A percentile compares a stretch with the other conserved stretches of the same genome.
Evolutionary conservation across 495 filamentous ascomycete genomes (phyloP).

Genomic region (Xylaria castorea): DNA sequence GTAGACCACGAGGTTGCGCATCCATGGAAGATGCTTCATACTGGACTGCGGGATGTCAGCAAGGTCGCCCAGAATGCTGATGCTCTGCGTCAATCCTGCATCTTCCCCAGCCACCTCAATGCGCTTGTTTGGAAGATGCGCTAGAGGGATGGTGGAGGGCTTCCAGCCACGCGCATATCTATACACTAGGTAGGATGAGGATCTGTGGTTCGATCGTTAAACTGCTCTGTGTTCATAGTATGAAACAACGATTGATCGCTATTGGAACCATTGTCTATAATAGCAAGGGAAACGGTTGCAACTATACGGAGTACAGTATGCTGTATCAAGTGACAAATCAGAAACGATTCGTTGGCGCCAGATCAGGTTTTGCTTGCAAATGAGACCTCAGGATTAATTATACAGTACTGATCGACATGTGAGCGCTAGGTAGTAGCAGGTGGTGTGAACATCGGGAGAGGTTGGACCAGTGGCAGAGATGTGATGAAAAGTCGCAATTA

Average conservation of each 20-base stretch:
- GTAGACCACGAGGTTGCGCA: constrained; percentile 39
- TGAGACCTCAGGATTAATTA: not conserved
- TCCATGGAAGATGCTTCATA: constrained; percentile 38
- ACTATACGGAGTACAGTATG: too few relatives aligned
- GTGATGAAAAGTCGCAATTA: constrained; percentile 10
- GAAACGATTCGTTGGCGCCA: constrained; percentile 12
- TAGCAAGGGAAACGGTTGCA: not conserved
- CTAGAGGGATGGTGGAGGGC: not conserved
- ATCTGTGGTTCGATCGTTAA: not conserved
- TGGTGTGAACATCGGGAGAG: constrained; percentile 11
- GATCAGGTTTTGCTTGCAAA: constrained; percentile 10
- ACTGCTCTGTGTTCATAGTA: not conserved
- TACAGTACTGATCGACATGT: constrained; percentile 17
- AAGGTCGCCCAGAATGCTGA: not conserved
- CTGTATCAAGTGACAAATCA: constrained; percentile 16
- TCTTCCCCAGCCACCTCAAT: constrained; percentile 21
- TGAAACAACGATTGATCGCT: constrained; percentile 1
- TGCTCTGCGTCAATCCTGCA: not conserved
- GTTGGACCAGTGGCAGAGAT: constrained; percentile 9
- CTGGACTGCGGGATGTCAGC: constrained; percentile 24
- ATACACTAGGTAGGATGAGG: not conserved
- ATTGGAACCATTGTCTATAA: not conserved
- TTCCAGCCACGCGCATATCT: constrained; percentile 14
- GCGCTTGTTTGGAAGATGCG: not conserved
- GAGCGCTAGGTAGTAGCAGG: not conserved